Evolutionary conservation across 768 basidiomycete genomes (phyloP).

Genomic region (Mycena latifolia): DNA sequence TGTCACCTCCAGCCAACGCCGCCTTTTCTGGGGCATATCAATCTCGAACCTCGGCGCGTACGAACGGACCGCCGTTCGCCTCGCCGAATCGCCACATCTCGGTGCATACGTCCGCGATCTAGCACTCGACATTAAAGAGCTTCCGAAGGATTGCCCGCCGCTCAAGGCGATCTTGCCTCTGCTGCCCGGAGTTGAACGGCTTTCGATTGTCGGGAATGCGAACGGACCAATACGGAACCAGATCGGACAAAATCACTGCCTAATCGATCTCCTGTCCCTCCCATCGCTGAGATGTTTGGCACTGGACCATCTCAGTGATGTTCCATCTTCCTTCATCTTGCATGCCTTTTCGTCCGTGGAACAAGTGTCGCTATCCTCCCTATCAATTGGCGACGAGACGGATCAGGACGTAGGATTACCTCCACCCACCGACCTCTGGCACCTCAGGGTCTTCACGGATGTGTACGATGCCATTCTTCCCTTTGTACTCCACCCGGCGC

Average conservation of each 20-base stretch:
- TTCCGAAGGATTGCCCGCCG: neutral
- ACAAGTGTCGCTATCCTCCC: neutral
- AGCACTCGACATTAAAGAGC: neutral
- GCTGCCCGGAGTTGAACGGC: neutral
- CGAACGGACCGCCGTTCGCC: neutral
- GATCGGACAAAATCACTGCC: neutral
- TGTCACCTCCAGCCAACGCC: slow-evolving; percentile 9
- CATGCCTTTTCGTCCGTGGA: neutral
- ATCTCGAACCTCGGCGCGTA: neutral
- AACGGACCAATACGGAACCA: neutral
- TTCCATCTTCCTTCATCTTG: neutral
- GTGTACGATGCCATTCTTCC: neutral
- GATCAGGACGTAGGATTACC: neutral
- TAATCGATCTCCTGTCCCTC: neutral
- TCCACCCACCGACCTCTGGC: neutral
- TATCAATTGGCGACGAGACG: neutral
- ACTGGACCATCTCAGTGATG: neutral
- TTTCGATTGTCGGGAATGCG: neutral
- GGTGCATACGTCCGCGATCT: neutral
- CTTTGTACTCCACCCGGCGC: neutral
- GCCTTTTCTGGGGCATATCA: slow-evolving; percentile 12
- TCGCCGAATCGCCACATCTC: slow-evolving; percentile 9
- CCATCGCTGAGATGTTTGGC: neutral
- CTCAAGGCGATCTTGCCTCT: neutral
- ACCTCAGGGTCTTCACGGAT: neutral